Percentiles rank a stretch among this genome's conserved stretches.
Evolutionary conservation across 768 basidiomycete species (phyloP).

Genomic region (Hysterangium stoloniferum): DNA sequence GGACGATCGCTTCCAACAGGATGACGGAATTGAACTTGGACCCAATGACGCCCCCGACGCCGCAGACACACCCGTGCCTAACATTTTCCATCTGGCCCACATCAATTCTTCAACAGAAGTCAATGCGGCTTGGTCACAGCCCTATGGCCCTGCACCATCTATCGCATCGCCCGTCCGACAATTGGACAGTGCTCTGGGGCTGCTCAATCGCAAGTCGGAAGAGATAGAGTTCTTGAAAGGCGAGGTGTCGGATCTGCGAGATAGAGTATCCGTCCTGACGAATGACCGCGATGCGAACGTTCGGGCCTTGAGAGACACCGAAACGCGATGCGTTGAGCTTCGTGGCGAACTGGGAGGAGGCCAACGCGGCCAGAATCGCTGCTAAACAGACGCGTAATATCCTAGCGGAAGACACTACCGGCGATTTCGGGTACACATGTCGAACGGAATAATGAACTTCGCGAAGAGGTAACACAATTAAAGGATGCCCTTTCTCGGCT

Average conservation of each 20-base stretch:
- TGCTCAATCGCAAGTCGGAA: constrained; percentile 45
- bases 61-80: not conserved
- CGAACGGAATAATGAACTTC: not conserved
- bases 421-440: no score
- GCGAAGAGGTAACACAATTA: not conserved
- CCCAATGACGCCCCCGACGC: constrained; percentile 6
- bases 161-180: constrained; percentile 24
- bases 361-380: no score
- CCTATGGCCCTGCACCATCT: not conserved
- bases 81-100: not conserved
- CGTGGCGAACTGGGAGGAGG: no score
- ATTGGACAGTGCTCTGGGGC: constrained; percentile 33
- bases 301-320: no score
- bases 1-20: no score
- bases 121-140: not conserved
- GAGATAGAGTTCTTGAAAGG: constrained; percentile 39
- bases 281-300: no score
- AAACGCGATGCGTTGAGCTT: no score
- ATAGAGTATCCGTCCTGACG: no score
- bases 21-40: not conserved
- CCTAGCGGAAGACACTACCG: no score
- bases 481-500: not conserved
- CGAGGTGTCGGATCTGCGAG: no score
- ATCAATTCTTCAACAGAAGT: not conserved
- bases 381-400: no score